Base-by-base conservation (phyloP, 2,329 filamentous ascomycete genomes). In the Geosmithia putterillii region DNA sequence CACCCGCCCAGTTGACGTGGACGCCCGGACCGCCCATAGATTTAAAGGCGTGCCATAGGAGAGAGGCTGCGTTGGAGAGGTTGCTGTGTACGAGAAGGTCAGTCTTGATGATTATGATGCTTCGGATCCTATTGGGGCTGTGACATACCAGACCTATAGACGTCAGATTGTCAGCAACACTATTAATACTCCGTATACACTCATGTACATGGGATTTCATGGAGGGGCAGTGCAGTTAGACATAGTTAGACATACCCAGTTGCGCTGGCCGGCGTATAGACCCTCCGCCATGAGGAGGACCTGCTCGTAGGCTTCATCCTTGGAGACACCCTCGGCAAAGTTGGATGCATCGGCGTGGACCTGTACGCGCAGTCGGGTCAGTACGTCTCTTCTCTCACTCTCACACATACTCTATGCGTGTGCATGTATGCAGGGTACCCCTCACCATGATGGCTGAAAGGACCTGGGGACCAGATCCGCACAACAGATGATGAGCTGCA, bases 301-400 rank as follows among this genome's bases (percentile, higher is more conserved):
- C 53, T 89, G 84, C 48, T 74, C 70, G 51, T 89, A 89, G 20
- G 81, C 83, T 48, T 85, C 76, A 45, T 76, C 68, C 61, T 89
- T 90, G 43, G 71, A 76, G 47, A 86, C 61, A 50, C 76, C 78
- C 14, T 70, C 56, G 41, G 67, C 70, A 61, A 90, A 90, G 53
- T 77, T 86, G 42, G 83, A 85, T 3, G 84, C 77, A 57, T 90
- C 84, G 42, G 86, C 85, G 64, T 90, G 86, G 45, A 86, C 81
- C 82, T 79, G 45, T 9, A 20, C 5, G 9, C 14, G 14, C 12
- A 6, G 10, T 22, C n/a, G n/a, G n/a, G 32, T 42, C 25, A 42
- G 40, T 35, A 20, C 25, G 4, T 40, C 18, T 22, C 7, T 38
- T 18, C n/a, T 38, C 15, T 19, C 7, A n/a, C n/a, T n/a, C n/a